These are phyloP conservation scores for Tulasnella sp. DNA, from an alignment of 768 basidiomycete species.

Conservation along the genomic window DNA sequence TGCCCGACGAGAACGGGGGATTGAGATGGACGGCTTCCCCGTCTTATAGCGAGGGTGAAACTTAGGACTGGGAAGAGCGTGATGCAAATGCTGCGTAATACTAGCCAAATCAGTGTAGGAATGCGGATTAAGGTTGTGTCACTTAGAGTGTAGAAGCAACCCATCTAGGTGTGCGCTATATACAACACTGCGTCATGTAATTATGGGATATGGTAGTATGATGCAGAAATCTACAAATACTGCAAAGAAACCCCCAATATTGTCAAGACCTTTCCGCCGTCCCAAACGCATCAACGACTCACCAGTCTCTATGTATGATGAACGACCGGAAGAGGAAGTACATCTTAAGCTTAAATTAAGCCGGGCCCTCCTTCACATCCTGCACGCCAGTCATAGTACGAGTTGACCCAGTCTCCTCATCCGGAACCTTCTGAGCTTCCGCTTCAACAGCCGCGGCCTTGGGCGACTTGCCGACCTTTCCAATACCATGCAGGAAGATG, in stretches of 20 bases:
- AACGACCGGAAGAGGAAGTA: neutral
- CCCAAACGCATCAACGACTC: neutral
- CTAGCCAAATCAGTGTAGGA: neutral
- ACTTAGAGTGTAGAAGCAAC: neutral
- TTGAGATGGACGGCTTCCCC: neutral
- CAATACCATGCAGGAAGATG: conserved; percentile 21
- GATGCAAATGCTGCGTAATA: too few relatives aligned
- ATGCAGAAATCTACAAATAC: neutral
- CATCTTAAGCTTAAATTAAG: neutral
- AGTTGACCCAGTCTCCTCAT: neutral
- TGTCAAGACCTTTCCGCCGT: neutral
- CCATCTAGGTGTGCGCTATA: neutral
- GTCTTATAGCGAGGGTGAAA: neutral
- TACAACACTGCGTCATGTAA: neutral
- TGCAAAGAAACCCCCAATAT: neutral
- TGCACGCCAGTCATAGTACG: neutral
- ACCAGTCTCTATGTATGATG: neutral
- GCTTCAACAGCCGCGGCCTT: neutral
- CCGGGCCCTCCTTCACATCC: neutral
- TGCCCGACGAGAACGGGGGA: neutral
- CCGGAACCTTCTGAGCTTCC: neutral
- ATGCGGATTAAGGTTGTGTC: neutral
- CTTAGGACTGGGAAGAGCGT: neutral
- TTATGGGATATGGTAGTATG: neutral
- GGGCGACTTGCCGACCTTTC: conserved; percentile 18